Evolutionary conservation across 2,329 filamentous ascomycete species (phyloP).

Genomic region (Pezicula carpinea): DNA sequence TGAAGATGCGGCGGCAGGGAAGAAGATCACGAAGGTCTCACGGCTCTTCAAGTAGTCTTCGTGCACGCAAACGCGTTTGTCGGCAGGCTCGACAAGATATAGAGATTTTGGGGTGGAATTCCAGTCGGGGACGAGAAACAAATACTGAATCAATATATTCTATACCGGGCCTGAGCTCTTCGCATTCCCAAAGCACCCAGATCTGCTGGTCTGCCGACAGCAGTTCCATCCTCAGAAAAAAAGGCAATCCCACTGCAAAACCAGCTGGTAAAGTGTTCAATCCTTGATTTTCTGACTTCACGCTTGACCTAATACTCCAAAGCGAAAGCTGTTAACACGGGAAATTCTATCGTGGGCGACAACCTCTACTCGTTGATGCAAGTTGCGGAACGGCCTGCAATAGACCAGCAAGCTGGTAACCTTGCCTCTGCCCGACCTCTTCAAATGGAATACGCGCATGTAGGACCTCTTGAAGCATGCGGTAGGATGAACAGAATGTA

Average conservation of each 20-base stretch:
- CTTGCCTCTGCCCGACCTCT: background rate
- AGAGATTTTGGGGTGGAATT: slow-evolving; percentile 19
- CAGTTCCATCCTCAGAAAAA: background rate
- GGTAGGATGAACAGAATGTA: slow-evolving; percentile 5
- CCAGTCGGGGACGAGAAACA: background rate
- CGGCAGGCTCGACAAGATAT: slow-evolving; percentile 15
- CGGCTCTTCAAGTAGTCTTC: slow-evolving; percentile 3
- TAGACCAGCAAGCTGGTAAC: background rate
- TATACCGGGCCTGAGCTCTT: no score
- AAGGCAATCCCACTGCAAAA: background rate
- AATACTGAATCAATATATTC: no score
- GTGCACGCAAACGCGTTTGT: slow-evolving; percentile 13
- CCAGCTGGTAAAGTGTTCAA: background rate
- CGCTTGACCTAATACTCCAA: background rate
- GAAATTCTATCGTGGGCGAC: slow-evolving; percentile 1
- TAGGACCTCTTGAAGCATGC: slow-evolving; percentile 13
- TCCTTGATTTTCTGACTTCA: background rate
- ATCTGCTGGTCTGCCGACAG: background rate
- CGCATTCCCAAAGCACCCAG: background rate
- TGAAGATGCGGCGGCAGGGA: slow-evolving; percentile 6
- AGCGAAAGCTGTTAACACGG: slow-evolving; percentile 9
- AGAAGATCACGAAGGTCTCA: slow-evolving; percentile 11
- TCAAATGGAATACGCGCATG: slow-evolving; percentile 11
- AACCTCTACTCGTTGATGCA: slow-evolving; percentile 17
- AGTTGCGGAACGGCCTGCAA: slow-evolving; percentile 14